A percentile compares a stretch with the other conserved stretches of the same genome.
Evolutionary conservation across 1,284 basidiomycete genomes (phyloP).

Genomic region (Cerrena zonata): DNA sequence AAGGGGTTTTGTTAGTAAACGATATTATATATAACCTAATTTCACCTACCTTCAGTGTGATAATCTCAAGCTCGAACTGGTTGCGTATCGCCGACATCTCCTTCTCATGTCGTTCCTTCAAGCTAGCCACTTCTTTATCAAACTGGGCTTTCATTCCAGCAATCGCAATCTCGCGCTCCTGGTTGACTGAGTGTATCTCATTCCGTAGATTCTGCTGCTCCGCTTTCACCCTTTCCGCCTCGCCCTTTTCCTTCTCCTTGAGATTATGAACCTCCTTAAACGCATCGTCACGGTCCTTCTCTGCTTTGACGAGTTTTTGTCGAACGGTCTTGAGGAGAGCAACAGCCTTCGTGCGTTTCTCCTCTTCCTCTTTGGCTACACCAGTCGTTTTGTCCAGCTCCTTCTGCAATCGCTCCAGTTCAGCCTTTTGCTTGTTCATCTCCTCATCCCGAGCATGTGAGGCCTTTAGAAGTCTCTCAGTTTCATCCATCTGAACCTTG

Average conservation of each 20-base stretch:
- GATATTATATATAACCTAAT: slow-evolving; percentile 14
- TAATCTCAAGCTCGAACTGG: slow-evolving; percentile 73
- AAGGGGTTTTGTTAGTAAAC: slow-evolving; percentile 1
- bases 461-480: slow-evolving; percentile 62
- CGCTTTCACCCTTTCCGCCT: slow-evolving; percentile 57
- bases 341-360: slow-evolving; percentile 90
- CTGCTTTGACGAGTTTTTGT: slow-evolving; percentile 85
- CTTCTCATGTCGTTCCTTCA: slow-evolving; percentile 69
- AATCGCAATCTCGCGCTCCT: slow-evolving; percentile 69
- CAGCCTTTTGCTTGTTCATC: slow-evolving; percentile 42
- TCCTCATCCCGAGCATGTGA: slow-evolving; percentile 49
- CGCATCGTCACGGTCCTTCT: slow-evolving; percentile 83
- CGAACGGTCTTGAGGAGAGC: slow-evolving; percentile 86
- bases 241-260: slow-evolving; percentile 56
- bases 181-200: slow-evolving; percentile 54
- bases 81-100: slow-evolving; percentile 61
- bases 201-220: slow-evolving; percentile 53
- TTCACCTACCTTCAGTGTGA: slow-evolving; percentile 60
- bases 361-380: slow-evolving; percentile 83
- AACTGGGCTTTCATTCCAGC: slow-evolving; percentile 64
- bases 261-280: slow-evolving; percentile 46
- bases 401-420: slow-evolving; percentile 49
- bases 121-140: slow-evolving; percentile 63
- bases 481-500: slow-evolving; percentile 60
- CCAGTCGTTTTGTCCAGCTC: slow-evolving; percentile 61